Evolutionary conservation across 257 asterid genomes (phyloP), one percentile per base, ranked within the genome.

Genomic region (Euphrasia confusa): DNA sequence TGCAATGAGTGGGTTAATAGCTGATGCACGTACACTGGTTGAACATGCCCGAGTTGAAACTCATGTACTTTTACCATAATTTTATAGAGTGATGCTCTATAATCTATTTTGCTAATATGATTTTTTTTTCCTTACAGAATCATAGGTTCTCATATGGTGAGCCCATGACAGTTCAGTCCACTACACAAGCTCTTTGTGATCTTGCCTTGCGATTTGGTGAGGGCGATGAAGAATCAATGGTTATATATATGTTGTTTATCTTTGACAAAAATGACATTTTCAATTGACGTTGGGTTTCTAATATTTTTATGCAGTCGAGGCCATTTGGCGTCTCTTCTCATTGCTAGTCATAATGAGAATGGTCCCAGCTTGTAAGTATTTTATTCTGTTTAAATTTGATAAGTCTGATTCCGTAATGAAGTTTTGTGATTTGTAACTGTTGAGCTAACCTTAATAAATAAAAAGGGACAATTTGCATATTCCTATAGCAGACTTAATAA

Each of bases 1-100:
- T 21, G 24, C 24, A 21, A 21, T 21, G 24, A 21, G 24, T 21
- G 24, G 24, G 24, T 21, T 21, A 21, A 21, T 21, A 21, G 24
- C 98, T 78, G 96, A 91, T 84, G 96, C 98, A 33, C 95, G 95
- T 54, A 91, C 96, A 6, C 81, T 91, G 40, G 98, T 91, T 61
- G 98, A 91, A 65, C 98, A 91, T 67, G 98, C 98, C 12, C 81
- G 96, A 35, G 96, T 88, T 62, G 98, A 88, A 71, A 91, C 98
- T 69, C 96, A 91, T 91, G 96, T 88, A 63, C 12, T 33, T 21
- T 24, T 32, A 17, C 48, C 15, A 3, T 27, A 13, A 45, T 1
- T 56, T 54, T 7, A 10, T 12, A 21, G 1, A 4, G 4, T 40
- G 42, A 10, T 69, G 14, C n/a, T n/a, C n/a, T 59, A 32, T 58